Evolutionary conservation across 345 rosid genomes (phyloP).

Genomic region (Cardiospermum halicacabum): DNA sequence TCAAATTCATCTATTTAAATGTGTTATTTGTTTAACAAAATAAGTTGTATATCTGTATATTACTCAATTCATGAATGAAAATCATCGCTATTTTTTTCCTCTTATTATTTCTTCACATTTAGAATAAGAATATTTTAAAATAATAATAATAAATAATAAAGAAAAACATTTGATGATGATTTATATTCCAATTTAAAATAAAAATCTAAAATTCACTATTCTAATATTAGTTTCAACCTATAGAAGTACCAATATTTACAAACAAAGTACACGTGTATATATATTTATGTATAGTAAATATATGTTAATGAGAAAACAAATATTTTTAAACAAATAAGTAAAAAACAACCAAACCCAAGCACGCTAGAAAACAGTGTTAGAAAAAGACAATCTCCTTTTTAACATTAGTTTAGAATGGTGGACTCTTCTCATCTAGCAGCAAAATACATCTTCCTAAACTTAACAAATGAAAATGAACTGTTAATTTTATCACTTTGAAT

Average conservation of each 20-base stretch:
- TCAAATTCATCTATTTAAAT: no score
- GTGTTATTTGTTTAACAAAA: no score
- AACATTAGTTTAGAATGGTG: neutral
- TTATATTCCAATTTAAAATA: neutral
- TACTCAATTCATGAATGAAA: no score
- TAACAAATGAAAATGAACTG: neutral
- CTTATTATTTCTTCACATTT: no score
- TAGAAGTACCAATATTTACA: neutral
- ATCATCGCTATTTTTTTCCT: no score
- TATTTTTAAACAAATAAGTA: neutral
- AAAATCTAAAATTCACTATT: neutral
- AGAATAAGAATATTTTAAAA: no score
- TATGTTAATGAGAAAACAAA: no score
- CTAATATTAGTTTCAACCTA: neutral
- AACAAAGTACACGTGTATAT: neutral
- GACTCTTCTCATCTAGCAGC: neutral
- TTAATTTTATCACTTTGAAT: slow-evolving; percentile 5
- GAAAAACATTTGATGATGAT: neutral
- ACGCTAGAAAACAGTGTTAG: neutral
- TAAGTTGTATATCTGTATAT: no score
- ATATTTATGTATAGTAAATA: no score
- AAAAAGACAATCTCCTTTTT: neutral
- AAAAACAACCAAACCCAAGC: neutral
- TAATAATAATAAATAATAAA: no score
- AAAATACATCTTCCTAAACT: neutral